Percentiles rank a stretch among this genome's conserved stretches.
phyloP scores from a whole-genome alignment of 75 land plant genomes.

The Selaginella moellendorffii region DNA sequence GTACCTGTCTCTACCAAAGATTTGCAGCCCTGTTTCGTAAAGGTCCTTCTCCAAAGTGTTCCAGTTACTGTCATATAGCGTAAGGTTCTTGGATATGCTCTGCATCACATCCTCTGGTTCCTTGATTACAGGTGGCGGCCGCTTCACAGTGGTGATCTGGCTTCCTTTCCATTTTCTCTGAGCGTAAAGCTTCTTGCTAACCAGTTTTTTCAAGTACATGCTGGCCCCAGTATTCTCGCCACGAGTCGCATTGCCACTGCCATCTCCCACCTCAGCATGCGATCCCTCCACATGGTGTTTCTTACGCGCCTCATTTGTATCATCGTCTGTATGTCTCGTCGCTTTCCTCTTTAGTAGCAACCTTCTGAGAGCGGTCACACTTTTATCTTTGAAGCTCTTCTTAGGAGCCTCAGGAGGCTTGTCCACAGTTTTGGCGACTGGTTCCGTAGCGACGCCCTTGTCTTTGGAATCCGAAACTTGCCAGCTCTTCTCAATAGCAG shows the following conservation, averaged over 20 bases:
- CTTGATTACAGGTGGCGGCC: not conserved
- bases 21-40: slow-evolving; percentile 78
- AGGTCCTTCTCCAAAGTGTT: slow-evolving; percentile 58
- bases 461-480: no score
- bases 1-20: slow-evolving; percentile 92
- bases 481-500: no score
- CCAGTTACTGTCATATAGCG: slow-evolving; percentile 37
- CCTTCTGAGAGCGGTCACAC: not conserved
- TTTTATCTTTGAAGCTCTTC: not conserved
- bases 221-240: no score
- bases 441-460: no score
- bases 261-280: no score
- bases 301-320: not conserved
- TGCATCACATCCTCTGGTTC: not conserved
- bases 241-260: no score
- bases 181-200: not conserved
- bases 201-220: not conserved
- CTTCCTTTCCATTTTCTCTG: not conserved
- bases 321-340: not conserved
- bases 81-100: not conserved
- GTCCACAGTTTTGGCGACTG: not conserved
- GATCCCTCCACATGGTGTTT: no score
- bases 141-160: not conserved
- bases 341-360: slow-evolving; percentile 8
- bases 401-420: not conserved